These are phyloP conservation scores for Cystobasidium ongulense DNA, from an alignment of 768 basidiomycete species.

Conservation along the genomic window DNA sequence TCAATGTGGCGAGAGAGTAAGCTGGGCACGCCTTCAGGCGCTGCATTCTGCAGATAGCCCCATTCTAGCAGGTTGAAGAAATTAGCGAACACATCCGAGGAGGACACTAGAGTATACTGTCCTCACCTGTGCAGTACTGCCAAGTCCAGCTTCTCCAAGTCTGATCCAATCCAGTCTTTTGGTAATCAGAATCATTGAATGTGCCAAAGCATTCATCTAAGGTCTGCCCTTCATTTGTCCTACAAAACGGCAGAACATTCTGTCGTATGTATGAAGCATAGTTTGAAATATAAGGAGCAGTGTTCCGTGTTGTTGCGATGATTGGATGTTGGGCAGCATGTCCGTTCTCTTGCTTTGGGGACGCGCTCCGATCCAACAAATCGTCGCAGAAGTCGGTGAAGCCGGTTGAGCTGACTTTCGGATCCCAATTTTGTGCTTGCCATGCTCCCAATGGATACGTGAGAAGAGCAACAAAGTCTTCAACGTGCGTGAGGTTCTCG, in stretches of 20 bases:
- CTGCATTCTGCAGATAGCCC: constrained; percentile 71
- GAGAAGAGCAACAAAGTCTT: constrained; percentile 67
- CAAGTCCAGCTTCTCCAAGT: constrained; percentile 81
- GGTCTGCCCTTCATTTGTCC: constrained; percentile 48
- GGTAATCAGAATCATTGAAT: constrained; percentile 60
- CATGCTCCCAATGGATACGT: constrained; percentile 62
- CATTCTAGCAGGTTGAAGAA: constrained; percentile 56
- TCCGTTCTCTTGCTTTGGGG: constrained; percentile 33
- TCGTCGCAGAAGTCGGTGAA: constrained; percentile 57
- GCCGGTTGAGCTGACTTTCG: constrained; percentile 54
- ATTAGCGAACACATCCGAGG: no score
- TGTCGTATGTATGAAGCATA: constrained; percentile 68
- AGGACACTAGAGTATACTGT: no score
- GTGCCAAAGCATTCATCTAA: constrained; percentile 76
- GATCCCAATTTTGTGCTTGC: constrained; percentile 86
- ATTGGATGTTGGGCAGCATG: constrained; percentile 42
- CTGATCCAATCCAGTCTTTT: constrained; percentile 57
- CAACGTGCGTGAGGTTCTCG: constrained; percentile 58
- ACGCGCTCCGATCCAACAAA: not conserved
- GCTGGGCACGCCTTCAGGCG: constrained; percentile 58
- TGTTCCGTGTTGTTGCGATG: constrained; percentile 4
- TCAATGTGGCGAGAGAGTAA: constrained; percentile 73
- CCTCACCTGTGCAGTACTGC: constrained; percentile 52
- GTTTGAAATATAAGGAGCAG: constrained; percentile 48
- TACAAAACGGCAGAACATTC: constrained; percentile 54